These are phyloP conservation scores for Tetracladium marchalianum DNA, from an alignment of 495 filamentous ascomycete genomes.

Conservation along the genomic window DNA sequence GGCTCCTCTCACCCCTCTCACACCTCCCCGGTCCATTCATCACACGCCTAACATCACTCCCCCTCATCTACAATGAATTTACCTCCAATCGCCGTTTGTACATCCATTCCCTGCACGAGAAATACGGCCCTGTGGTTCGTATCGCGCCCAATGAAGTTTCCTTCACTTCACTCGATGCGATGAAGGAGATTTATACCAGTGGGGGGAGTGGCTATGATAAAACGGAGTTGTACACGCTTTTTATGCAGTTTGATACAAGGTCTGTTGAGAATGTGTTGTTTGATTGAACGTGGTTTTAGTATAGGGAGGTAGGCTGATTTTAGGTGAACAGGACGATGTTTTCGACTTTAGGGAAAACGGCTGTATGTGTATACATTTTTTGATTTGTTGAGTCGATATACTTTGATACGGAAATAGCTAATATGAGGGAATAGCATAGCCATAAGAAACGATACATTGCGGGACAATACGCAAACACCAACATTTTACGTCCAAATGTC, in stretches of 20 bases:
- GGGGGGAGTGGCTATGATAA: constrained; percentile 42
- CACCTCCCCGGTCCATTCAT: constrained; percentile 10
- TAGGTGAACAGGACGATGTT: constrained; percentile 42
- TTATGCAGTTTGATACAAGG: constrained; percentile 43
- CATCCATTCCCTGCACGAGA: constrained; percentile 31
- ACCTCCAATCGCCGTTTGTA: constrained; percentile 6
- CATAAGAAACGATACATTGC: constrained; percentile 50
- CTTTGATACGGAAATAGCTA: too few relatives aligned
- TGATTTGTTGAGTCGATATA: too few relatives aligned
- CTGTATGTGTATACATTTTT: constrained; percentile 25
- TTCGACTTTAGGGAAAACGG: constrained; percentile 44
- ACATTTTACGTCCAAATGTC: constrained; percentile 42
- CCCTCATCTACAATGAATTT: constrained; percentile 14
- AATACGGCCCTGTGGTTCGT: constrained; percentile 38
- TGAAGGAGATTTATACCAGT: constrained; percentile 52
- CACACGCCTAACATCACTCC: constrained; percentile 2
- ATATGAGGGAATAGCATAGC: constrained; percentile 9
- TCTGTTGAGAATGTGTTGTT: background rate
- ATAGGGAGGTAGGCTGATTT: too few relatives aligned
- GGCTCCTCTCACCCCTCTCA: too few relatives aligned
- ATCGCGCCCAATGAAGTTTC: constrained; percentile 50
- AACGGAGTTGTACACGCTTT: constrained; percentile 56
- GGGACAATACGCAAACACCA: constrained; percentile 57
- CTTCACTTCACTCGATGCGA: constrained; percentile 43
- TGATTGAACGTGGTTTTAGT: background rate